Conservation (phyloP, 495 filamentous ascomycete genomes). For the Sphaerosporella brunnea region DNA sequence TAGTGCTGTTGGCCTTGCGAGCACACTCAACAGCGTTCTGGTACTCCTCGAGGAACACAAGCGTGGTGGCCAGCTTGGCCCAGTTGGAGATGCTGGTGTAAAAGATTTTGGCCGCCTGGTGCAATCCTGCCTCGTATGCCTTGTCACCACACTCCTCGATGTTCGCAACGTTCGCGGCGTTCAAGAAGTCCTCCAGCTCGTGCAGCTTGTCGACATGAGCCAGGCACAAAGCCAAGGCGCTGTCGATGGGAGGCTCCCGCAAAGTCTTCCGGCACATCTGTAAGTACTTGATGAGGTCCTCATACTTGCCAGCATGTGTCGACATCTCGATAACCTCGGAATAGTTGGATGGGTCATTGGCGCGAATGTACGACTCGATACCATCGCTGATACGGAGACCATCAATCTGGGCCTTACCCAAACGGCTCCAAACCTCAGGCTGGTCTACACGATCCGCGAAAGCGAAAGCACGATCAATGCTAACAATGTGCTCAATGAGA, state of each 20-base stretch:
- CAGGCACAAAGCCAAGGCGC: constrained; percentile 78
- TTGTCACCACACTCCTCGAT: constrained; percentile 94
- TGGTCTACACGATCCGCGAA: constrained; percentile 92
- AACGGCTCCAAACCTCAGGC: constrained; percentile 96
- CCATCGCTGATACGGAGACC: constrained; percentile 84
- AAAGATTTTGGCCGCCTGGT: constrained; percentile 97
- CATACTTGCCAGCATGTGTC: constrained; percentile 91
- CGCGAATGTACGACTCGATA: constrained; percentile 93
- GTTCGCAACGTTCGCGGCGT: constrained; percentile 83
- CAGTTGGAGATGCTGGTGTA: constrained; percentile 97
- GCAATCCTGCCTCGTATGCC: constrained; percentile 84
- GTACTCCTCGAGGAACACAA: constrained; percentile 92
- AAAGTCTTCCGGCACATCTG: constrained; percentile 94
- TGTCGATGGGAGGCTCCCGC: constrained; percentile 88
- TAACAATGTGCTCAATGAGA: constrained; percentile 90
- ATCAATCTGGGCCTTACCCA: constrained; percentile 95
- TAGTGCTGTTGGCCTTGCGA: constrained; percentile 97
- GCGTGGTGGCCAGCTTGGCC: constrained; percentile 93
- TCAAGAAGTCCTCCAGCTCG: constrained; percentile 93
- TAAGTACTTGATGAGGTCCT: constrained; percentile 92
- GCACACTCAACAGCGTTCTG: constrained; percentile 97
- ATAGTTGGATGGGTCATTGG: constrained; percentile 83
- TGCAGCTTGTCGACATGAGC: constrained; percentile 78
- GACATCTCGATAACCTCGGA: constrained; percentile 90
- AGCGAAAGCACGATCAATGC: constrained; percentile 92